Evolutionary conservation across 345 rosid species (phyloP).

Genomic region (Acer negundo): DNA sequence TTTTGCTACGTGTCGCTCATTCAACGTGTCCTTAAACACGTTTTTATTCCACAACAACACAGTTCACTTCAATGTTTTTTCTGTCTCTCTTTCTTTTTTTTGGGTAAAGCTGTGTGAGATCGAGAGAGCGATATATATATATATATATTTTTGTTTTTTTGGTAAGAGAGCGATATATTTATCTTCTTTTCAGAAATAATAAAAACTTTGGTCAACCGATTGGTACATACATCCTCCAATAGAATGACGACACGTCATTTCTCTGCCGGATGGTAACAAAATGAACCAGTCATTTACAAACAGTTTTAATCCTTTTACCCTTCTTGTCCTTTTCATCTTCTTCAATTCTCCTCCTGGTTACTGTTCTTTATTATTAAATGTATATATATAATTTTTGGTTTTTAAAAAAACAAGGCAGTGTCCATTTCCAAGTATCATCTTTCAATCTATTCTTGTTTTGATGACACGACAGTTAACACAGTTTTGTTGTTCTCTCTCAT

Average conservation of each 20-base stretch:
- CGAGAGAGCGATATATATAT: no score
- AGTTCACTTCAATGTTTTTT: not conserved
- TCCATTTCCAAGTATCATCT: not conserved
- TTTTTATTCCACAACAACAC: not conserved
- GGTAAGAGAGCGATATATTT: not conserved
- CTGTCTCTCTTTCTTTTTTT: not conserved
- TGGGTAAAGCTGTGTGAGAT: not conserved
- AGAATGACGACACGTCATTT: slow-evolving; percentile 1
- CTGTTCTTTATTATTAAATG: no score
- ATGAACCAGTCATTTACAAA: not conserved
- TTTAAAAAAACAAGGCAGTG: not conserved
- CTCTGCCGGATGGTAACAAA: not conserved
- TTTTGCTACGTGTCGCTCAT: not conserved
- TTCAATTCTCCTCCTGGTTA: no score
- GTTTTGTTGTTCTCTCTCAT: not conserved
- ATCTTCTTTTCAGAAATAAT: slow-evolving; percentile 11
- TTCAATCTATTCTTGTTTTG: not conserved
- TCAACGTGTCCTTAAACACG: not conserved
- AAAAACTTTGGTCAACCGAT: not conserved
- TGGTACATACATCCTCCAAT: not conserved
- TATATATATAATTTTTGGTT: no score
- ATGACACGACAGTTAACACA: not conserved
- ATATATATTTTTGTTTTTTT: no score
- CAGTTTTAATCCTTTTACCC: not conserved
- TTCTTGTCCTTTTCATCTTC: not conserved